Conservation (phyloP, 164 flowering plant species). For the Nymphaea colorata region DNA sequence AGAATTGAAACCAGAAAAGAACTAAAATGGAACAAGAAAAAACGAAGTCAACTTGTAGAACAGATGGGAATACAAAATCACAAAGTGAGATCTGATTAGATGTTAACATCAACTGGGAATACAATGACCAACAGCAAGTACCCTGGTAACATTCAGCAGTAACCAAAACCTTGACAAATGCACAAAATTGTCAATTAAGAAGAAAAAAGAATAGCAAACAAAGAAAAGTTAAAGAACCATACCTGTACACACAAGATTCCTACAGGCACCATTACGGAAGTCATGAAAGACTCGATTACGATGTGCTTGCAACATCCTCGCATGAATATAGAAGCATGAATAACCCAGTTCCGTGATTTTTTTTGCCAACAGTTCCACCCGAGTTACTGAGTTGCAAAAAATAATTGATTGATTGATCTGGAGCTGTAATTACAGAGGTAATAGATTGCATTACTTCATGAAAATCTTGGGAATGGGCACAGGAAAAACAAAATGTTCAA, state of each 20-base stretch:
- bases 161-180: too few relatives aligned
- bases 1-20: too few relatives aligned
- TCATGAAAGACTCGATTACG: conserved; percentile 98
- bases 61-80: too few relatives aligned
- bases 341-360: conserved; percentile 98
- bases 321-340: conserved; percentile 97
- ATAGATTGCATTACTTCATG: too few relatives aligned
- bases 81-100: too few relatives aligned
- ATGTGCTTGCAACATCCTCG: conserved; percentile 98
- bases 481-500: neutral
- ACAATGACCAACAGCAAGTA: too few relatives aligned
- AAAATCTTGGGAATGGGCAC: neutral
- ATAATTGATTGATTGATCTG: conserved; percentile 98
- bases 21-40: too few relatives aligned
- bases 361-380: conserved; percentile 92
- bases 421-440: conserved; percentile 38
- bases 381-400: conserved; percentile 97
- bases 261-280: conserved; percentile 98
- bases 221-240: conserved; percentile 2
- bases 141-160: too few relatives aligned
- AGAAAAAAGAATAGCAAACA: too few relatives aligned
- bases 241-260: conserved; percentile 99
- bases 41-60: too few relatives aligned
- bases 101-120: too few relatives aligned
- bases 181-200: too few relatives aligned